Evolutionary conservation across 2,329 filamentous ascomycete genomes (phyloP).

Genomic region (Xylariaceae sp.): DNA sequence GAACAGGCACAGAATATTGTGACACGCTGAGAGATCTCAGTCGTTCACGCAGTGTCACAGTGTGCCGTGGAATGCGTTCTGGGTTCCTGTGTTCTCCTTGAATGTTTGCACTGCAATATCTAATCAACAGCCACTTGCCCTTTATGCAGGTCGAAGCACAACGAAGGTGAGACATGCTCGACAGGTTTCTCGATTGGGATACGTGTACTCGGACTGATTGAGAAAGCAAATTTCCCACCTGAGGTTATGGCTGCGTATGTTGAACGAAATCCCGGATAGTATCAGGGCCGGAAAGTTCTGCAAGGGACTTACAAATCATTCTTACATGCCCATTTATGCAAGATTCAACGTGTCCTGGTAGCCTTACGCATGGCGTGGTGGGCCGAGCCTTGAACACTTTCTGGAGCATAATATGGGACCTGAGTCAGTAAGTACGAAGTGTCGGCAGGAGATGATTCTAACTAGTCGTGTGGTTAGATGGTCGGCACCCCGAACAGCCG

Average conservation of each 20-base stretch:
- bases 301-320: background rate
- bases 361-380: background rate
- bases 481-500: background rate
- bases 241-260: background rate
- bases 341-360: background rate
- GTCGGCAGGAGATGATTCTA: background rate
- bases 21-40: conserved; percentile 15
- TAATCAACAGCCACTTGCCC: background rate
- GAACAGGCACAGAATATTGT: conserved; percentile 29
- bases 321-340: background rate
- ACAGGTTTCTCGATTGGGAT: conserved; percentile 2
- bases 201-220: conserved; percentile 1
- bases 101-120: conserved; percentile 7
- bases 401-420: background rate
- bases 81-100: conserved; percentile 6
- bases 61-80: conserved; percentile 9
- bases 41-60: conserved; percentile 27
- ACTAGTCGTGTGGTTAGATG: background rate
- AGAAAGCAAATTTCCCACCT: background rate
- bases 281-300: background rate
- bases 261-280: background rate
- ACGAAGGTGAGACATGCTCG: background rate
- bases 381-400: background rate
- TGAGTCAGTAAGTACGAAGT: background rate
- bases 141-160: background rate